These are phyloP conservation scores for Backusella macrospora DNA, from an alignment of 192 early-diverging fungal genomes.

Conservation along the genomic window DNA sequence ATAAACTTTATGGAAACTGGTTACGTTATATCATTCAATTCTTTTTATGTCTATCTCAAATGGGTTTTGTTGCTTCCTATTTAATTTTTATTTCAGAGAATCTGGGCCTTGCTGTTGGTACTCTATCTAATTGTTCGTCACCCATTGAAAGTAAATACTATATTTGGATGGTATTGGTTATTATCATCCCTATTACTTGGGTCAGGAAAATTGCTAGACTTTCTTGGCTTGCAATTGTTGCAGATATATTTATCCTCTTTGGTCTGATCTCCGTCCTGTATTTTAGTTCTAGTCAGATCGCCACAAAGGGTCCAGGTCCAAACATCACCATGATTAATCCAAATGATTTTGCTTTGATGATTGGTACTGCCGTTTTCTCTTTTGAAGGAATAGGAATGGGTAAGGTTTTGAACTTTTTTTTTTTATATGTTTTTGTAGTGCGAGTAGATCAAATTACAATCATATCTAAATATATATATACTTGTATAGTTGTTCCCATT, in stretches of 20 bases:
- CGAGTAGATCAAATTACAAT: too few species aligned
- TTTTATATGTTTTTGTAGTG: neutral
- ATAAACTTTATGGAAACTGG: constrained; percentile 46
- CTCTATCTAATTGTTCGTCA: constrained; percentile 58
- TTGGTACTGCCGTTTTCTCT: constrained; percentile 65
- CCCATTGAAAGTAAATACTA: constrained; percentile 66
- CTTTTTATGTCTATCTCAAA: constrained; percentile 65
- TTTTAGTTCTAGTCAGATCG: constrained; percentile 51
- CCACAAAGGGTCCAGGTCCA: constrained; percentile 51
- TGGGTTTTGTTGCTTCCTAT: constrained; percentile 88
- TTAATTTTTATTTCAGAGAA: constrained; percentile 89
- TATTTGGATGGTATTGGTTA: constrained; percentile 69
- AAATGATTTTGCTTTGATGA: constrained; percentile 64
- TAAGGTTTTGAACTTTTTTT: neutral
- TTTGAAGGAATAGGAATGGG: constrained; percentile 49
- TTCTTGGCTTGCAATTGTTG: constrained; percentile 63
- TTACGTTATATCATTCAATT: constrained; percentile 38
- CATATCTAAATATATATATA: neutral
- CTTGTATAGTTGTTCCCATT: constrained; percentile 51
- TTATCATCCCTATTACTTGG: constrained; percentile 71
- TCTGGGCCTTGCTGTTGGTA: constrained; percentile 68
- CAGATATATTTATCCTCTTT: constrained; percentile 73
- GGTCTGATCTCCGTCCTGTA: constrained; percentile 69
- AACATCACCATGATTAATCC: constrained; percentile 62
- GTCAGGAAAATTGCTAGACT: constrained; percentile 62